Evolutionary conservation across 192 early-diverging fungal species (phyloP).

Genomic region (Coemansia sp.): DNA sequence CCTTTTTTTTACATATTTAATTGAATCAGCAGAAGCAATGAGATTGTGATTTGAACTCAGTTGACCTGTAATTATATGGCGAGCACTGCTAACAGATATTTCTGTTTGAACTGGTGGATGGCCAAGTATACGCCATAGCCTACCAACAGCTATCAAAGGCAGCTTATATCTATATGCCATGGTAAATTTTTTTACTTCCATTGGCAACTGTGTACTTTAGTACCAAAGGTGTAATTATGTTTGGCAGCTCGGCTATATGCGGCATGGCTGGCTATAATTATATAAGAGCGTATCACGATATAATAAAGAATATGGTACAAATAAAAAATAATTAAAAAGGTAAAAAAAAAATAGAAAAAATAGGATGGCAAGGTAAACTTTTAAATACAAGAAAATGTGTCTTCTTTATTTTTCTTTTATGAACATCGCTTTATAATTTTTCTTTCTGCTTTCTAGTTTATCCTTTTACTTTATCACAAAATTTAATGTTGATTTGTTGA

Average conservation of each 20-base stretch:
- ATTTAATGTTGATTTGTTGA: no score
- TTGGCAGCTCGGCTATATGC: not conserved
- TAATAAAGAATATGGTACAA: not conserved
- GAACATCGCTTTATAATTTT: no score
- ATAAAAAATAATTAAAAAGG: no score
- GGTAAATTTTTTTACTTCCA: not conserved
- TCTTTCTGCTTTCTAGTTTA: no score
- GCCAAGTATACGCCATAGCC: not conserved
- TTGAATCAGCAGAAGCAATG: not conserved
- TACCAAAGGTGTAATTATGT: not conserved
- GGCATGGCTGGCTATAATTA: not conserved
- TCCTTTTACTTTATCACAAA: no score
- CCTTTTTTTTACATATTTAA: not conserved
- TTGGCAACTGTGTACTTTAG: not conserved
- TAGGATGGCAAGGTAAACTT: no score
- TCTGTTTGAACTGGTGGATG: not conserved
- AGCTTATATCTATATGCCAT: not conserved
- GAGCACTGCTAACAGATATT: not conserved
- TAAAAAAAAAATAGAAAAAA: no score
- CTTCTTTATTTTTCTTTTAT: no score
- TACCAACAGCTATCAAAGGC: not conserved
- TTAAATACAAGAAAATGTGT: no score
- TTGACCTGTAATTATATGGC: not conserved
- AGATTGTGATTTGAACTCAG: not conserved
- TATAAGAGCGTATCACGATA: not conserved